phyloP scores from a whole-genome alignment of 768 basidiomycete species.

The Termitomyces sp. region DNA sequence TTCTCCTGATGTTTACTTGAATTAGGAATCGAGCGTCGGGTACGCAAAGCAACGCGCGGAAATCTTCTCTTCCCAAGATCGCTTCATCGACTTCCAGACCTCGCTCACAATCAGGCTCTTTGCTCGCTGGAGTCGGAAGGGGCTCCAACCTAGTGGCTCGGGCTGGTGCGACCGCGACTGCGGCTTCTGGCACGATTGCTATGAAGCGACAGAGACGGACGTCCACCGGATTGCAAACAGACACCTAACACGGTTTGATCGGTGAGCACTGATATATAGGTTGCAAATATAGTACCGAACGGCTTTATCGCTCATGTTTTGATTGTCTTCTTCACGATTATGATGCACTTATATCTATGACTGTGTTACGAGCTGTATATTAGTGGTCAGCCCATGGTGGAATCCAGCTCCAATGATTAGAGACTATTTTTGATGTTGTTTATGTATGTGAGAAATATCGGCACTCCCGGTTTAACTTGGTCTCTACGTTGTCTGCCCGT shows the following conservation, averaged over 20 bases:
- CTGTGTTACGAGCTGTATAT: constrained; percentile 7
- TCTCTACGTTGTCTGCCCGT: constrained; percentile 26
- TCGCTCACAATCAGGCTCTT: constrained; percentile 61
- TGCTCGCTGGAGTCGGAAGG: constrained; percentile 38
- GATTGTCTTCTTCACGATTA: constrained; percentile 4
- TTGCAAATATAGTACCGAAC: constrained; percentile 20
- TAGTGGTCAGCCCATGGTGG: constrained; percentile 8
- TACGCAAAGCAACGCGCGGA: constrained; percentile 60
- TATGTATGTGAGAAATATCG: constrained; percentile 9
- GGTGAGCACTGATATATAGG: constrained; percentile 12
- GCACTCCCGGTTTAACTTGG: background rate
- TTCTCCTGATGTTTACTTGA: background rate
- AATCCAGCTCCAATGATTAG: constrained; percentile 4
- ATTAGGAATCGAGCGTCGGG: constrained; percentile 78
- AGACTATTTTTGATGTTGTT: constrained; percentile 10
- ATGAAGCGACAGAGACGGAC: constrained; percentile 83
- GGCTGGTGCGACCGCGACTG: constrained; percentile 22
- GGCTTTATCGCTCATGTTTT: constrained; percentile 25
- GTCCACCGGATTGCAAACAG: constrained; percentile 47
- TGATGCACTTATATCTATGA: constrained; percentile 1
- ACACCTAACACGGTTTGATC: constrained; percentile 16
- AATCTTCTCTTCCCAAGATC: constrained; percentile 65
- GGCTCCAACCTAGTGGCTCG: constrained; percentile 13
- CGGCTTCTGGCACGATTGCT: constrained; percentile 31
- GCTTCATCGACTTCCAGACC: constrained; percentile 71